Percentiles rank a stretch among this genome's conserved stretches.
Evolutionary conservation across 2,329 filamentous ascomycete genomes (phyloP).

Genomic region (Lachnellula hyalina): DNA sequence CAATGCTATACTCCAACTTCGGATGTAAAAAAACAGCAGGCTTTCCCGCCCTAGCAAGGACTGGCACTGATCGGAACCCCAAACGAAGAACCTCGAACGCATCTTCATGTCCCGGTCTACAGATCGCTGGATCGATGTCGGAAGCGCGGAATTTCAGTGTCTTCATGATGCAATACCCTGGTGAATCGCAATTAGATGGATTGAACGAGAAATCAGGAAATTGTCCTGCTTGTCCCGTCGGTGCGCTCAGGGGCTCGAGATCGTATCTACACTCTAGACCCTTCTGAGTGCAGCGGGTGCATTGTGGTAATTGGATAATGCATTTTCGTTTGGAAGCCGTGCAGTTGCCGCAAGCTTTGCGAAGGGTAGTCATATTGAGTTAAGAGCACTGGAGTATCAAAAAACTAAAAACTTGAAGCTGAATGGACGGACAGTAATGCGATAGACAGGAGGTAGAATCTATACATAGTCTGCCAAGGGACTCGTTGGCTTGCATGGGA

Average conservation of each 20-base stretch:
- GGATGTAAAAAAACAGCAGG: slow-evolving; percentile 5
- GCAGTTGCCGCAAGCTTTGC: slow-evolving; percentile 9
- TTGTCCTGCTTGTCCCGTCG: background rate
- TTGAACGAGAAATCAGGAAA: background rate
- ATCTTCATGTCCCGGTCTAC: slow-evolving; percentile 2
- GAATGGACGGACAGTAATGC: background rate
- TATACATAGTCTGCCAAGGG: background rate
- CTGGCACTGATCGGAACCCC: slow-evolving; percentile 4
- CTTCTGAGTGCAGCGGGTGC: slow-evolving; percentile 5
- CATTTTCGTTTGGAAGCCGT: slow-evolving; percentile 8
- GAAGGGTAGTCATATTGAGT: slow-evolving; percentile 4
- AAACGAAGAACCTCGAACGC: slow-evolving; percentile 1
- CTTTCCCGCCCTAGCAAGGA: slow-evolving; percentile 1
- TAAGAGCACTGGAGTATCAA: background rate
- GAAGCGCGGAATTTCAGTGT: background rate
- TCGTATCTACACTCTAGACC: slow-evolving; percentile 7
- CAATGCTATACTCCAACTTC: slow-evolving; percentile 1
- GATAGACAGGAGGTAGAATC: background rate
- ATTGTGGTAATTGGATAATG: slow-evolving; percentile 5
- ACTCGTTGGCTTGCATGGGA: background rate
- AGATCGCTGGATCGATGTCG: slow-evolving; percentile 5
- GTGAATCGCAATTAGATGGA: background rate
- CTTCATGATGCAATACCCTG: slow-evolving; percentile 5
- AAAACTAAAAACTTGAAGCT: background rate
- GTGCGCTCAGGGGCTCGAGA: slow-evolving; percentile 4